Conservation (phyloP, 2,329 filamentous ascomycete genomes). For the Aspergillus sp. region DNA sequence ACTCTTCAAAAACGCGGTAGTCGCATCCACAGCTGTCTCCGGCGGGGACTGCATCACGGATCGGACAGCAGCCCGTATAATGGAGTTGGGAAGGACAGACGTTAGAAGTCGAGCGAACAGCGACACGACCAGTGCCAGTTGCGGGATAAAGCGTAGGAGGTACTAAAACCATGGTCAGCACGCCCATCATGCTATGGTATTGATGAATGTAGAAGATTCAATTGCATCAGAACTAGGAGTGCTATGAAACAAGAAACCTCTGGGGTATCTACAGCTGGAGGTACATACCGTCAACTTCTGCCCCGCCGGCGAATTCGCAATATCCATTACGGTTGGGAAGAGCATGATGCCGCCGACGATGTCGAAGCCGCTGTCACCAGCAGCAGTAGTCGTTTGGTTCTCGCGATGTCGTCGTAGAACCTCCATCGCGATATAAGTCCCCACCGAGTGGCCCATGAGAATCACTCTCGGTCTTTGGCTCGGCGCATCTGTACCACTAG, state of each 20-base stretch:
- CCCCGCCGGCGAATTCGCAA: slow-evolving; percentile 63
- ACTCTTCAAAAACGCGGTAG: slow-evolving; percentile 52
- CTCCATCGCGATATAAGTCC: slow-evolving; percentile 70
- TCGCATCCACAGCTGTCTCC: slow-evolving; percentile 46
- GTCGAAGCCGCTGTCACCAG: slow-evolving; percentile 28
- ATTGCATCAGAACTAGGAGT: not conserved
- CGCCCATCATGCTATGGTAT: not conserved
- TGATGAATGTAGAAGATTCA: not conserved
- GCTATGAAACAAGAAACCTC: no score
- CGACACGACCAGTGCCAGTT: slow-evolving; percentile 36
- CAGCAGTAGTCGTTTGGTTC: not conserved
- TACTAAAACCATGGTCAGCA: not conserved
- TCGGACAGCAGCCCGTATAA: slow-evolving; percentile 45
- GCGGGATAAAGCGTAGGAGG: slow-evolving; percentile 36
- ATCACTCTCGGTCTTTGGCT: slow-evolving; percentile 50
- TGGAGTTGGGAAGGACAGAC: slow-evolving; percentile 38
- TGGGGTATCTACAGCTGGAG: no score
- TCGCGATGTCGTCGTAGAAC: slow-evolving; percentile 59
- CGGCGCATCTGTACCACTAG: not conserved
- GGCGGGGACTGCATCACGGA: slow-evolving; percentile 42
- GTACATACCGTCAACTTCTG: slow-evolving; percentile 46
- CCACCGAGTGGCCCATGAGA: slow-evolving; percentile 73
- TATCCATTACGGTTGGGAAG: slow-evolving; percentile 73
- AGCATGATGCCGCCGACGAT: slow-evolving; percentile 60
- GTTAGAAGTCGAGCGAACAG: slow-evolving; percentile 46